phyloP scores from a whole-genome alignment of 2,329 filamentous ascomycete genomes.

The Aspergillus hortae region DNA sequence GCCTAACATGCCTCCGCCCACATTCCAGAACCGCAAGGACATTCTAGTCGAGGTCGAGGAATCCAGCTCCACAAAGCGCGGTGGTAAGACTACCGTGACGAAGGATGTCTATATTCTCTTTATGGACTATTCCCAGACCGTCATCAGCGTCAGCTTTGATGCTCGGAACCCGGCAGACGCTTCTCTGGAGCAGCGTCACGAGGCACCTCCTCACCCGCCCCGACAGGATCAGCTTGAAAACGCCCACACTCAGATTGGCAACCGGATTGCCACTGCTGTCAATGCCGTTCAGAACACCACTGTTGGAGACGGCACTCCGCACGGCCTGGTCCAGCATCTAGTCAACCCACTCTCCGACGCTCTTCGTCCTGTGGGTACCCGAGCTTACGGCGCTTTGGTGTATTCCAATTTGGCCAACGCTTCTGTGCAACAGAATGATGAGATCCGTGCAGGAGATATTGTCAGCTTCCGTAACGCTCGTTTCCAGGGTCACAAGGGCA shows the following conservation, averaged over 20 bases:
- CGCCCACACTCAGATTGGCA: conserved; percentile 76
- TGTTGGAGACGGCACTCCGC: conserved; percentile 79
- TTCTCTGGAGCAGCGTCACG: conserved; percentile 78
- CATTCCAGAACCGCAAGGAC: conserved; percentile 77
- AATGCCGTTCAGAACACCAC: conserved; percentile 71
- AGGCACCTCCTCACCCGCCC: conserved; percentile 72
- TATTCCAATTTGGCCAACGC: conserved; percentile 96
- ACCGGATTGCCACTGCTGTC: conserved; percentile 69
- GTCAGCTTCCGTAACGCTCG: conserved; percentile 87
- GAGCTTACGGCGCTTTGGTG: conserved; percentile 85
- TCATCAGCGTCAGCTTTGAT: conserved; percentile 78
- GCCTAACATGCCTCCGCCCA: conserved; percentile 72
- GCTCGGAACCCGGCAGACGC: conserved; percentile 68
- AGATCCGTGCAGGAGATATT: conserved; percentile 90
- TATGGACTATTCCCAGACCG: conserved; percentile 93
- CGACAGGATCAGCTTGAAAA: conserved; percentile 92
- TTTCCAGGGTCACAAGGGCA: conserved; percentile 91
- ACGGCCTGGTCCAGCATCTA: conserved; percentile 73
- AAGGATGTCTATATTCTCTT: conserved; percentile 86
- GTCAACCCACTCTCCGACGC: conserved; percentile 70
- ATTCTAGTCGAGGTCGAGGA: conserved; percentile 81
- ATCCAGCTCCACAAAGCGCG: conserved; percentile 63
- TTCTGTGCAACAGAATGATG: conserved; percentile 81
- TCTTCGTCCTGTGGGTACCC: conserved; percentile 78
- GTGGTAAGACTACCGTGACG: conserved; percentile 67